A percentile compares a stretch with the other conserved stretches of the same genome.
Conservation (phyloP, 2,329 filamentous ascomycete species). For the Botryotinia narcissicola region DNA sequence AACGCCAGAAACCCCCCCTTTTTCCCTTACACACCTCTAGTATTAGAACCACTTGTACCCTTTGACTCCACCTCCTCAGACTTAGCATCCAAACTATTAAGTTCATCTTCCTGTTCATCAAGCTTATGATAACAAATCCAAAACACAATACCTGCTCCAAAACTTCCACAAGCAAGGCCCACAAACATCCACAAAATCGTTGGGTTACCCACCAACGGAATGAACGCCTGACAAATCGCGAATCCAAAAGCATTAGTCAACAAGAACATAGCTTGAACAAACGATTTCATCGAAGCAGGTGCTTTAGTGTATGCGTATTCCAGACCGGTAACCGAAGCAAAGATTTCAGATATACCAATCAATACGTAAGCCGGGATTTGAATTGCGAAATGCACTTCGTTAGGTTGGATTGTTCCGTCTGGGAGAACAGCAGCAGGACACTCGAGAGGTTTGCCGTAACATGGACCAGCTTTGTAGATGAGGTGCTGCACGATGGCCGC, state of each 20-base stretch:
- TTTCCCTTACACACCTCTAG: not conserved
- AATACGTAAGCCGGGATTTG: constrained; percentile 49
- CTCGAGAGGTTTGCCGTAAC: constrained; percentile 47
- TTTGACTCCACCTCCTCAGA: constrained; percentile 26
- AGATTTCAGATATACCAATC: constrained; percentile 56
- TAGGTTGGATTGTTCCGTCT: constrained; percentile 25
- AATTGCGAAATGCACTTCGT: constrained; percentile 39
- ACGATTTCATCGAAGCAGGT: constrained; percentile 73
- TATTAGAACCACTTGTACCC: not conserved
- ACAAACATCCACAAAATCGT: constrained; percentile 42
- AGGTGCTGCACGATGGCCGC: constrained; percentile 40
- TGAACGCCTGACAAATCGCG: constrained; percentile 47
- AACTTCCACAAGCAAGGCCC: constrained; percentile 26
- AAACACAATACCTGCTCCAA: constrained; percentile 27
- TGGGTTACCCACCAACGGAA: constrained; percentile 45
- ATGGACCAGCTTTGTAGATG: constrained; percentile 59
- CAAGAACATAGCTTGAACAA: constrained; percentile 67
- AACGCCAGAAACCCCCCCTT: not conserved
- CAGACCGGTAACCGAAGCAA: constrained; percentile 59
- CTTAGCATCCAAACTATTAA: constrained; percentile 31
- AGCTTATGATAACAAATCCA: constrained; percentile 27
- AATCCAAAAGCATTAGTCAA: constrained; percentile 61
- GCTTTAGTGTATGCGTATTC: constrained; percentile 79
- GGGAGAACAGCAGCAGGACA: constrained; percentile 7
- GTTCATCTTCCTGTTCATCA: constrained; percentile 30